A percentile compares a stretch with the other conserved stretches of the same genome.
Conservation (phyloP, 179 eudicot species). For the Nepenthes alata region DNA sequence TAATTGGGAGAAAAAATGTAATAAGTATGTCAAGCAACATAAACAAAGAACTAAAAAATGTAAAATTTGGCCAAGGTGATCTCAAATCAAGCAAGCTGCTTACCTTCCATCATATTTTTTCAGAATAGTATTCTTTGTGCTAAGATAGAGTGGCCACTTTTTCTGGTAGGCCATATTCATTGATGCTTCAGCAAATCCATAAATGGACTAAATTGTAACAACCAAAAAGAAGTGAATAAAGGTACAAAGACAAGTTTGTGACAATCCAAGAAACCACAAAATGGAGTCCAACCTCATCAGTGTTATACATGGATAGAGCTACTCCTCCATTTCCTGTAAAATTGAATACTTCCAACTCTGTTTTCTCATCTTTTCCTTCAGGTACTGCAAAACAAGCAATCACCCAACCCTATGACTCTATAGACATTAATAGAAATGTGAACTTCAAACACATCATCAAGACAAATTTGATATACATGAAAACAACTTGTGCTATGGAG, state of each 20-base stretch:
- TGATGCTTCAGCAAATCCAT: slow-evolving; percentile 92
- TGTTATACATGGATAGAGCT: slow-evolving; percentile 90
- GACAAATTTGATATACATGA: too few relatives aligned
- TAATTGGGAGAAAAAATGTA: too few relatives aligned
- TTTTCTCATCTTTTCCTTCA: slow-evolving; percentile 56
- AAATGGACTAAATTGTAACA: slow-evolving; percentile 45
- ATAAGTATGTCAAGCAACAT: too few relatives aligned
- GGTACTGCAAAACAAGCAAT: slow-evolving; percentile 43
- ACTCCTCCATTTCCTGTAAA: slow-evolving; percentile 89
- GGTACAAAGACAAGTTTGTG: background rate
- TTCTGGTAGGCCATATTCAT: slow-evolving; percentile 76
- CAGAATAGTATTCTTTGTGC: slow-evolving; percentile 95
- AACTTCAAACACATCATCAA: background rate
- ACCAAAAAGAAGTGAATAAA: background rate
- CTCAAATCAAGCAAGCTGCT: too few relatives aligned
- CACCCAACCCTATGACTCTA: background rate
- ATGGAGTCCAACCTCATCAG: slow-evolving; percentile 62
- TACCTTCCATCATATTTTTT: slow-evolving; percentile 98
- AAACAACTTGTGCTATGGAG: too few relatives aligned
- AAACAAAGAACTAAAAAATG: background rate
- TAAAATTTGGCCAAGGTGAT: background rate
- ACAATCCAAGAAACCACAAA: slow-evolving; percentile 4
- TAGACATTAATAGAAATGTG: background rate
- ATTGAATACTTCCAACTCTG: slow-evolving; percentile 70
- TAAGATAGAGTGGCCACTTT: slow-evolving; percentile 97